phyloP scores from a whole-genome alignment of 1,284 basidiomycete genomes.

The Microbotryum silenes-acaulis region DNA sequence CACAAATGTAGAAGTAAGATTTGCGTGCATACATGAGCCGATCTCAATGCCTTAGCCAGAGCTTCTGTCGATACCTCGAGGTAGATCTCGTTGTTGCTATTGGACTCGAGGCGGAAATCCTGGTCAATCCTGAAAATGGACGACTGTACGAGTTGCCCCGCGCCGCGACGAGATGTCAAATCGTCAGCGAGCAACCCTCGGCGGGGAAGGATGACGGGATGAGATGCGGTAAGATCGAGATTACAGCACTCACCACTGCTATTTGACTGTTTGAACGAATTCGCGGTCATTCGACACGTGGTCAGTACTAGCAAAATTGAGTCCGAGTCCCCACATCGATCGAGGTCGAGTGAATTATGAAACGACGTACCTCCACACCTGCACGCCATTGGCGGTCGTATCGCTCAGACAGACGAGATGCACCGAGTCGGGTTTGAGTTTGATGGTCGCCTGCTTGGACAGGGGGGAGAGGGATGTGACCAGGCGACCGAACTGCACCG shows the following conservation, averaged over 20 bases:
- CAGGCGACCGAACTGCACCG: slow-evolving; percentile 34
- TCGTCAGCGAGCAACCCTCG: neutral
- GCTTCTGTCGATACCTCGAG: slow-evolving; percentile 40
- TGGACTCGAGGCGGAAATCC: slow-evolving; percentile 39
- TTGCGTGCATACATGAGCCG: slow-evolving; percentile 8
- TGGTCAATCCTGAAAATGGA: slow-evolving; percentile 32
- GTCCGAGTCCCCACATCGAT: neutral
- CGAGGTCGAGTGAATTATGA: neutral
- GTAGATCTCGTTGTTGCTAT: slow-evolving; percentile 41
- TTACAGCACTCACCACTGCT: slow-evolving; percentile 9
- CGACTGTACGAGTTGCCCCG: slow-evolving; percentile 4
- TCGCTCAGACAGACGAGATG: slow-evolving; percentile 38
- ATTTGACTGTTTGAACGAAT: slow-evolving; percentile 9
- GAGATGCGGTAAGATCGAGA: neutral
- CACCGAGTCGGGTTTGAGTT: slow-evolving; percentile 36
- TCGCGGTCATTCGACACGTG: too few species aligned
- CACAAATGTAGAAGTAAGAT: neutral
- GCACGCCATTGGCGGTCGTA: slow-evolving; percentile 31
- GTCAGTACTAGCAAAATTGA: neutral
- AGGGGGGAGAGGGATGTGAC: slow-evolving; percentile 32
- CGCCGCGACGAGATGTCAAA: neutral
- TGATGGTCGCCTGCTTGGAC: slow-evolving; percentile 37
- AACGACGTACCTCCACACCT: slow-evolving; percentile 39
- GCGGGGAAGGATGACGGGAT: neutral
- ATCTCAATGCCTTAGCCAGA: slow-evolving; percentile 36